Evolutionary conservation across 768 basidiomycete genomes (phyloP).

Genomic region (Tylopilus vinaceipallidus): DNA sequence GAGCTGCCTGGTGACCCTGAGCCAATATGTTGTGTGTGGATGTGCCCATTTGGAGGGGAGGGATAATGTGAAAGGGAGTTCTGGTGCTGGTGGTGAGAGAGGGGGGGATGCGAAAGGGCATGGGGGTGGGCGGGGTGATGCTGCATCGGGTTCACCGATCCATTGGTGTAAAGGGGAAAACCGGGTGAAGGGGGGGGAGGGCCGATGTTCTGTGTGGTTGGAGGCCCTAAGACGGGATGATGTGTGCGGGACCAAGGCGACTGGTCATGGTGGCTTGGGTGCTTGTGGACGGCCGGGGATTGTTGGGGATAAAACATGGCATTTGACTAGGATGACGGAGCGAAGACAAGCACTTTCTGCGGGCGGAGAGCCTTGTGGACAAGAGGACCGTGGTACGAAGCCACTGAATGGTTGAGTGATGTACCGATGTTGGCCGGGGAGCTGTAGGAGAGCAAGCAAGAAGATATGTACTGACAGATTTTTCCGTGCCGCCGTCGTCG

Average conservation of each 20-base stretch:
- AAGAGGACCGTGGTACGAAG: conserved; percentile 9
- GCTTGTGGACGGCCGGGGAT: conserved; percentile 80
- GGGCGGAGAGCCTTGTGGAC: conserved; percentile 6
- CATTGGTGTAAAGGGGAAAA: conserved; percentile 75
- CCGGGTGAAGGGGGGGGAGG: conserved; percentile 72
- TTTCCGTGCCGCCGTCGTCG: conserved; percentile 15
- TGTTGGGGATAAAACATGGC: conserved; percentile 85
- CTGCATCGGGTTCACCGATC: conserved; percentile 59
- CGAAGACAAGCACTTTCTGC: conserved; percentile 3
- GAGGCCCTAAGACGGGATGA: conserved; percentile 50
- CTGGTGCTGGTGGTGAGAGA: conserved; percentile 75
- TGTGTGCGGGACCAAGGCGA: conserved; percentile 68
- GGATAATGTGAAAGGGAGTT: conserved; percentile 76
- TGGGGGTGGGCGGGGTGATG: conserved; percentile 59
- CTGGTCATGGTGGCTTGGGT: conserved; percentile 74
- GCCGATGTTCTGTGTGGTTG: conserved; percentile 43
- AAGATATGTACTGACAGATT: conserved; percentile 15
- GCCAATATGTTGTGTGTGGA: conserved; percentile 55
- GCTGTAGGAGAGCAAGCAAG: conserved; percentile 15
- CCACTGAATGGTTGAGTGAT: conserved; percentile 1
- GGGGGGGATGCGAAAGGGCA: conserved; percentile 45
- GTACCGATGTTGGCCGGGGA: conserved; percentile 10
- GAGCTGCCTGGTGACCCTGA: conserved; percentile 58
- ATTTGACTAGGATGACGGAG: conserved; percentile 31
- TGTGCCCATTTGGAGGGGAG: conserved; percentile 71